A percentile compares a stretch with the other conserved stretches of the same genome.
Conservation (phyloP, 2,329 filamentous ascomycete genomes). For the Knoxdaviesia capensis region DNA sequence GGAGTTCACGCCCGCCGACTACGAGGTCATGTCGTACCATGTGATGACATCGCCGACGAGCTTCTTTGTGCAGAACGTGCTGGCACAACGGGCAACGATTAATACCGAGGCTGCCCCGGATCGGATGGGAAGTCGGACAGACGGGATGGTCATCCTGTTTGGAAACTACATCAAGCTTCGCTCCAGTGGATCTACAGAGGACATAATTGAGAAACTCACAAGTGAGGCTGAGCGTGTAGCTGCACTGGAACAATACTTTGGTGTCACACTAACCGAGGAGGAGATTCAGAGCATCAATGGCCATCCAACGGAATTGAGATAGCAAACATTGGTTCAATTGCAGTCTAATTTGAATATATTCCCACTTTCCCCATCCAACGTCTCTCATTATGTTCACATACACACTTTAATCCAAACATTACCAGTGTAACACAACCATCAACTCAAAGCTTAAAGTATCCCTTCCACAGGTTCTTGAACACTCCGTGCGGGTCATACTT, state of each 20-base stretch:
- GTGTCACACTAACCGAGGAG: constrained; percentile 21
- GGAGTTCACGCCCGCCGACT: constrained; percentile 26
- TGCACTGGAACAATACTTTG: constrained; percentile 28
- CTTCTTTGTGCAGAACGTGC: constrained; percentile 16
- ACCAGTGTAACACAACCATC: too few relatives aligned
- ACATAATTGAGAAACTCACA: constrained; percentile 9
- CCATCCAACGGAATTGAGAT: constrained; percentile 8
- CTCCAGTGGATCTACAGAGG: constrained; percentile 15
- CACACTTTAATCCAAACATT: too few relatives aligned
- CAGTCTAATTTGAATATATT: not conserved
- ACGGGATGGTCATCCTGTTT: constrained; percentile 22
- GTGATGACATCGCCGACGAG: constrained; percentile 15
- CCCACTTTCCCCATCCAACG: too few relatives aligned
- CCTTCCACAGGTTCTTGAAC: constrained; percentile 12
- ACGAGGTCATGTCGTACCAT: constrained; percentile 22
- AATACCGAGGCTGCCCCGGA: constrained; percentile 1
- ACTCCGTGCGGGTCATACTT: constrained; percentile 15
- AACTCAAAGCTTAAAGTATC: constrained; percentile 10
- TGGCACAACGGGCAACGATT: constrained; percentile 14
- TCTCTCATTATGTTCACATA: too few relatives aligned
- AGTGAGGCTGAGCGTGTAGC: constrained; percentile 26
- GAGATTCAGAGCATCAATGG: constrained; percentile 29
- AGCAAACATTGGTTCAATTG: too few relatives aligned
- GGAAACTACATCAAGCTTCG: constrained; percentile 23
- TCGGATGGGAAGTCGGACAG: not conserved